Percentiles rank a stretch among this genome's conserved stretches.
These are phyloP conservation scores for Sporothrix luriei DNA, from an alignment of 2,329 filamentous ascomycete species.

Conservation along the genomic window DNA sequence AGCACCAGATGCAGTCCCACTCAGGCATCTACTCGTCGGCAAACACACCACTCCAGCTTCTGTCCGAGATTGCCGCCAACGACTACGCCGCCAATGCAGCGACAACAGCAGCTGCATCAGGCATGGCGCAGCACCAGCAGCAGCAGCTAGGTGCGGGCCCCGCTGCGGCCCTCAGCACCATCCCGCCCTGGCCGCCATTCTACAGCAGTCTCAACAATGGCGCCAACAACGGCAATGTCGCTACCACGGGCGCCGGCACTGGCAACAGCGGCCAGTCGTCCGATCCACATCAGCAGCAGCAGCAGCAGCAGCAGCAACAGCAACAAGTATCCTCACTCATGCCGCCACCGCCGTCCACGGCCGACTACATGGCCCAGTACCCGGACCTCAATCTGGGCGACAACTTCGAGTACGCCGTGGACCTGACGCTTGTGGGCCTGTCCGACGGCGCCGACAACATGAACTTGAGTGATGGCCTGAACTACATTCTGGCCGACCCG, in stretches of 20 bases:
- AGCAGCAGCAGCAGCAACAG: slow-evolving; percentile 34
- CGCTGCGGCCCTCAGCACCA: neutral
- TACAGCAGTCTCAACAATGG: slow-evolving; percentile 24
- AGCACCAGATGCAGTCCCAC: neutral
- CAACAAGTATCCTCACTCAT: slow-evolving; percentile 29
- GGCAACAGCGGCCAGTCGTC: neutral
- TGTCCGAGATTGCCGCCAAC: slow-evolving; percentile 60
- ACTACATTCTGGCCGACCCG: slow-evolving; percentile 47
- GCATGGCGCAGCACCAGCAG: slow-evolving; percentile 35
- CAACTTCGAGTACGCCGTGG: slow-evolving; percentile 51
- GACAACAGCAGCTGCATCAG: slow-evolving; percentile 33
- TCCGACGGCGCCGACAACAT: slow-evolving; percentile 29
- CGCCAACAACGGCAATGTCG: slow-evolving; percentile 30
- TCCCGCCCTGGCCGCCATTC: slow-evolving; percentile 29
- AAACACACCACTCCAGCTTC: slow-evolving; percentile 58
- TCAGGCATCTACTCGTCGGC: slow-evolving; percentile 40
- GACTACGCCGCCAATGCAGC: slow-evolving; percentile 40
- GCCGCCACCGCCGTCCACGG: slow-evolving; percentile 29
- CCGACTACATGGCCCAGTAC: slow-evolving; percentile 42
- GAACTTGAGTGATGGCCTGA: slow-evolving; percentile 42
- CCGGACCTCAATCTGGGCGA: slow-evolving; percentile 44
- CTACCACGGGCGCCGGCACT: slow-evolving; percentile 31
- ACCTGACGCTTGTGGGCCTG: slow-evolving; percentile 46
- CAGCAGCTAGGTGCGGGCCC: slow-evolving; percentile 36
- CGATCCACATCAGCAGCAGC: slow-evolving; percentile 30